These are phyloP conservation scores for Flaveria robusta DNA, from an alignment of 129 eudicot species.

Conservation along the genomic window DNA sequence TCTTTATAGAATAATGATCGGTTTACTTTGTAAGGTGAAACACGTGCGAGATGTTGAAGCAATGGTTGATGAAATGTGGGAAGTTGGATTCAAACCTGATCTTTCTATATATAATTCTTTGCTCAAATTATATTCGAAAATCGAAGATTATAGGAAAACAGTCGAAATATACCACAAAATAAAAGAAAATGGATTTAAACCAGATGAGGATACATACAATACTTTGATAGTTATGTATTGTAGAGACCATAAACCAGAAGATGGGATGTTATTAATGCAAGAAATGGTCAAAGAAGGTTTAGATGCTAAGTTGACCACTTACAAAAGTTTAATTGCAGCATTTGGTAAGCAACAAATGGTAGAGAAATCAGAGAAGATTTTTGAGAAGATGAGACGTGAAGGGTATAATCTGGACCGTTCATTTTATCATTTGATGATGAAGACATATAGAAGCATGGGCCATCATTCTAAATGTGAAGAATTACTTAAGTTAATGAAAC, in stretches of 20 bases:
- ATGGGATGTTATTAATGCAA: constrained; percentile 58
- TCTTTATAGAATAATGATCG: constrained; percentile 81
- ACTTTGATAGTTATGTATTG: constrained; percentile 88
- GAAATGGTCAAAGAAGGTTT: constrained; percentile 73
- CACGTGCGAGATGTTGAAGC: constrained; percentile 88
- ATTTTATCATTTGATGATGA: constrained; percentile 95
- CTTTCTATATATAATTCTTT: constrained; percentile 63
- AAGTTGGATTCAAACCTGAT: constrained; percentile 87
- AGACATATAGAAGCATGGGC: constrained; percentile 71
- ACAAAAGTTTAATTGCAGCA: constrained; percentile 86
- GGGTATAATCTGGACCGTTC: constrained; percentile 74
- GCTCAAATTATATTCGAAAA: constrained; percentile 67
- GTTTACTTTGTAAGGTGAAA: constrained; percentile 63
- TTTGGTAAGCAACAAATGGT: constrained; percentile 66
- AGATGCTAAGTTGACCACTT: constrained; percentile 64
- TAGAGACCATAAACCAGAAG: constrained; percentile 83
- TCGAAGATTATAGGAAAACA: constrained; percentile 77
- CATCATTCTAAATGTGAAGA: constrained; percentile 70
- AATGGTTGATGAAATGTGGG: constrained; percentile 85
- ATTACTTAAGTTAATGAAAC: constrained; percentile 64
- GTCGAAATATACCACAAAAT: constrained; percentile 65
- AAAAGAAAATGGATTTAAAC: constrained; percentile 62
- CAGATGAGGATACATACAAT: constrained; percentile 83
- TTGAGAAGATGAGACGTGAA: constrained; percentile 57
- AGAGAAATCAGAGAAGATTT: constrained; percentile 80